Base-by-base conservation (phyloP, 1,139 yeast genomes). In the Hemisphaericaspora xylofermentans region DNA sequence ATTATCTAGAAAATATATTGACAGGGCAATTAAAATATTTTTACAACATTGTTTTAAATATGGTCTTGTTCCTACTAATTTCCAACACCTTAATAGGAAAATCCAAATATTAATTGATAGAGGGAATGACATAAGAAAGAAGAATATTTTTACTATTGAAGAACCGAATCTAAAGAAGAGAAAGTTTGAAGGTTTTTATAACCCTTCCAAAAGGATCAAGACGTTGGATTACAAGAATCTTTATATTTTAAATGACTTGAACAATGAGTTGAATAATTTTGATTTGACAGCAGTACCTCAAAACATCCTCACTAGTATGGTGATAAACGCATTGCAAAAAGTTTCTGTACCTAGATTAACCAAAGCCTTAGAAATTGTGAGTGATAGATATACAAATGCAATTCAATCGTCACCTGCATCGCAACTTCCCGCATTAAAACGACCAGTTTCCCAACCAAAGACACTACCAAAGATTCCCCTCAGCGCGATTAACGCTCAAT, bases 281-380 rank as follows among this genome's bases (percentile, higher is more conserved):
- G 93, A 89, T 58, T 78, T 88, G 39, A 74, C 87, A 6, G 66
- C 78, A 7, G 67, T 91, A 13, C 86, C 94, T 1, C 76, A 74
- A 28, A 79, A 82, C 43, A 71, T 84, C 4, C 76, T 88, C 42
- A 74, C 76, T 26, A 75, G 78, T 35, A 83, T 84, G 74, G 87
- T 84, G 16, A 67, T 80, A 43, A 76, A 79, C 33, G 89, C 85
- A 2, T 71, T 84, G 53, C 69, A 71, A 38, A 74, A 74, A 31
- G 79, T 80, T 0, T 76, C 78, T 40, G 66, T 74, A 0, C 68
- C 68, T 8, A 76, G 72, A 45, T 68, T 93, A 35, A 68, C 79
- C n/a, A 78, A 80, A 45, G 94, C 88, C 0, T 66, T 88, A 45
- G 78, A 80, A 15, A 80, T 88, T 39, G 78, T 88, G 4, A 70